Evolutionary conservation across 495 filamentous ascomycete genomes (phyloP).

Genomic region (Aspergillus nanangensis): DNA sequence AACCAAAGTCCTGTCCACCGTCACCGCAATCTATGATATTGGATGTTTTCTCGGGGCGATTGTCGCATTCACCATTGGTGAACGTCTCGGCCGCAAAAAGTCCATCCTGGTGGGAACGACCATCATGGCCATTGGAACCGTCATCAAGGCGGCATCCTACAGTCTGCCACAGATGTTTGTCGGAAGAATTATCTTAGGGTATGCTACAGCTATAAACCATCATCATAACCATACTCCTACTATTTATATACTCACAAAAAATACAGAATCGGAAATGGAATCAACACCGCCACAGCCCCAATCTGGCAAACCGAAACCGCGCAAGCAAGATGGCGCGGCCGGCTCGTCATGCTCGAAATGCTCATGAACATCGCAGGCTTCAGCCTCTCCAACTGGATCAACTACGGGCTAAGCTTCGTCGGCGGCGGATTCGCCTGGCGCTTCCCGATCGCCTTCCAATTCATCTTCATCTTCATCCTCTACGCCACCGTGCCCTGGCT

Average conservation of each 20-base stretch:
- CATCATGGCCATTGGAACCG: constrained; percentile 56
- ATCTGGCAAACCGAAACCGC: constrained; percentile 64
- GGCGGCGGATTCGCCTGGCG: constrained; percentile 44
- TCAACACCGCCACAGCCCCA: constrained; percentile 61
- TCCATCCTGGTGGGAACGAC: constrained; percentile 49
- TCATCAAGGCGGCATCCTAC: constrained; percentile 55
- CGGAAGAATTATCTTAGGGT: constrained; percentile 49
- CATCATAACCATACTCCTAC: neutral
- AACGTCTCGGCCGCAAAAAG: constrained; percentile 54
- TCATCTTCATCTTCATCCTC: constrained; percentile 48
- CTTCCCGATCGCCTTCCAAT: constrained; percentile 49
- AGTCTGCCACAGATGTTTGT: constrained; percentile 59
- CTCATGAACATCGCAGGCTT: constrained; percentile 59
- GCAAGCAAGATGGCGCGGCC: constrained; percentile 53
- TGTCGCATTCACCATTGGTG: constrained; percentile 50
- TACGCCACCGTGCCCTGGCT: constrained; percentile 49
- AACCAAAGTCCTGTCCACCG: constrained; percentile 49
- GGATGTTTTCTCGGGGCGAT: constrained; percentile 59
- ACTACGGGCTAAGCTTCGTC: constrained; percentile 48
- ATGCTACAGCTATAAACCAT: no score
- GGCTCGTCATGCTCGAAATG: constrained; percentile 57
- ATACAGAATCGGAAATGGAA: constrained; percentile 48
- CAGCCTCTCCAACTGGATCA: constrained; percentile 51
- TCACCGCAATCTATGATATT: constrained; percentile 60
- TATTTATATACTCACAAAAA: neutral